A percentile compares a stretch with the other conserved stretches of the same genome.
Evolutionary conservation across 495 filamentous ascomycete species (phyloP).

Genomic region (Neurospora tetrasperma): DNA sequence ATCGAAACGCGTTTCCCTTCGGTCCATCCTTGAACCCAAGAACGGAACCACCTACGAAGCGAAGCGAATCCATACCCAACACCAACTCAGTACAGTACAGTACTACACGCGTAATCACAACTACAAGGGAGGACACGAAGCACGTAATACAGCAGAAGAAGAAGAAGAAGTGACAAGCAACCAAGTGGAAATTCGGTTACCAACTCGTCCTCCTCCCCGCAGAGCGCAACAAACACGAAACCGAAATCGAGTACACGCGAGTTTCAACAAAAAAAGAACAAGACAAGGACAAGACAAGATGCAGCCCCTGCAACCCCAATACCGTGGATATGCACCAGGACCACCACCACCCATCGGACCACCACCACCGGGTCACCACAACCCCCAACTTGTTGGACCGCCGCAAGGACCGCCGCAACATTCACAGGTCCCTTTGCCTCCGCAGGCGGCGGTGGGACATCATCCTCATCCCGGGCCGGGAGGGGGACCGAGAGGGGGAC

Average conservation of each 20-base stretch:
- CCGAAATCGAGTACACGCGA: background rate
- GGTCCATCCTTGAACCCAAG: too few species aligned
- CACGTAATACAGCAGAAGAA: background rate
- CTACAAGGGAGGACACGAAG: background rate
- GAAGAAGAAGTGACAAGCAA: background rate
- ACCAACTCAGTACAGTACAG: background rate
- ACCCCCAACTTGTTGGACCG: background rate
- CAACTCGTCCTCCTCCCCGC: background rate
- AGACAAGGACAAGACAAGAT: slow-evolving; percentile 14
- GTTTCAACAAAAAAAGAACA: background rate
- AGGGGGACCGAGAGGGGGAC: background rate
- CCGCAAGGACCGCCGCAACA: background rate
- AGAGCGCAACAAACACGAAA: background rate
- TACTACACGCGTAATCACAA: background rate
- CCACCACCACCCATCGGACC: background rate
- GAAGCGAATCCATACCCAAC: background rate
- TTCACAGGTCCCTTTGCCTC: slow-evolving; percentile 24
- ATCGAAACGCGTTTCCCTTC: background rate
- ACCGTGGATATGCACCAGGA: slow-evolving; percentile 33
- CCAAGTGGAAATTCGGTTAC: too few species aligned
- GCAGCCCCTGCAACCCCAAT: slow-evolving; percentile 40
- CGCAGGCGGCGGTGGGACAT: slow-evolving; percentile 19
- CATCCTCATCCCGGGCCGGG: background rate
- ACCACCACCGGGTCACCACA: background rate
- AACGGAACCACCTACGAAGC: background rate